phyloP scores from a whole-genome alignment of 2,329 filamentous ascomycete species.

The Ophiostoma piceae region DNA sequence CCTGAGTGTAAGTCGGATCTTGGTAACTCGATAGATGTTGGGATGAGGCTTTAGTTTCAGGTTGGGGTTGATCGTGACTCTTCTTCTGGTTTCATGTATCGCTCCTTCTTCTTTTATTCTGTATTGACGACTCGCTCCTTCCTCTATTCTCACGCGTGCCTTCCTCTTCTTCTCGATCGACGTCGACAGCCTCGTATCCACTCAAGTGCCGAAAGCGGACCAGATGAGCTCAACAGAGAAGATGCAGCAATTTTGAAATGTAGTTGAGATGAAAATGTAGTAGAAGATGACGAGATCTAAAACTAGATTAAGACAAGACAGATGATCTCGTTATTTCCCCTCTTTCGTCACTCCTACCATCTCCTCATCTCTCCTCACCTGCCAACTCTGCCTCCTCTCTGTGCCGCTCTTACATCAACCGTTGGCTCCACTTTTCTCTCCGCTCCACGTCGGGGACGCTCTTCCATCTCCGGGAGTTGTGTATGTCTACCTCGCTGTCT shows the following conservation, averaged over 20 bases:
- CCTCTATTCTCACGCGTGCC: background rate
- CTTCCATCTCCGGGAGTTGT: background rate
- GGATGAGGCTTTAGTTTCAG: background rate
- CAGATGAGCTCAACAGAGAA: background rate
- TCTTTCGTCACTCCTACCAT: background rate
- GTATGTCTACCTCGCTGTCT: too few species aligned
- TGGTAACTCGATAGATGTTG: background rate
- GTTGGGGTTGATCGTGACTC: background rate
- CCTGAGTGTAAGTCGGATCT: background rate
- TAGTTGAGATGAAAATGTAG: background rate
- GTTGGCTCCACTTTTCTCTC: background rate
- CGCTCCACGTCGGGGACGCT: background rate
- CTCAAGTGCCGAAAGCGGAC: constrained; percentile 5
- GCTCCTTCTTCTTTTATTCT: background rate
- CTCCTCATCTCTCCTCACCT: background rate
- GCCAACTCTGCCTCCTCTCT: background rate
- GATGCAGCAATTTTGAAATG: background rate
- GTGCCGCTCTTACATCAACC: constrained; percentile 1
- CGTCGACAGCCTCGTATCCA: constrained; percentile 7
- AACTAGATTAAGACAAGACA: background rate
- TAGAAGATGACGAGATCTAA: background rate
- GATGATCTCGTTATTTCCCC: background rate
- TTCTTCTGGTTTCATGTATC: background rate
- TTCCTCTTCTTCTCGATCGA: background rate
- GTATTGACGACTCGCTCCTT: background rate